Evolutionary conservation across 129 eudicot genomes (phyloP).

Genomic region (Centella asiatica): DNA sequence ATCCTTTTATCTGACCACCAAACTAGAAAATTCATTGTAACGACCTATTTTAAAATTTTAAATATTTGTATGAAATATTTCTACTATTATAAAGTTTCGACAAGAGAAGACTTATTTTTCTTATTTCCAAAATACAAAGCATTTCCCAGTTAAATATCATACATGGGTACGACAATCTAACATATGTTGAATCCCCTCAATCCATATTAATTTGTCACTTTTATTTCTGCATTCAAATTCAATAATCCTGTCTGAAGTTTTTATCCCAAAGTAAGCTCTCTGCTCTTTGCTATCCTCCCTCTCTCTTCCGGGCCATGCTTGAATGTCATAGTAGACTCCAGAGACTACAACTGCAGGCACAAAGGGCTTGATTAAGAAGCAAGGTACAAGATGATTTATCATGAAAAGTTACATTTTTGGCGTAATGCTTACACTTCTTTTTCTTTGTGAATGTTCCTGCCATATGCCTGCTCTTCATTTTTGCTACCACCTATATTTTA

Average conservation of each 20-base stretch:
- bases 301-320: slow-evolving; percentile 81
- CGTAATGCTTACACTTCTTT: slow-evolving; percentile 57
- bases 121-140: too few species aligned
- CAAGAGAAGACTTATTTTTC: neutral
- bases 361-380: slow-evolving; percentile 14
- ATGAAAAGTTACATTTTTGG: neutral
- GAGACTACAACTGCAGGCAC: slow-evolving; percentile 55
- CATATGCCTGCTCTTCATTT: slow-evolving; percentile 89
- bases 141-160: slow-evolving; percentile 16
- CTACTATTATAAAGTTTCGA: neutral
- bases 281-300: slow-evolving; percentile 34
- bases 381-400: slow-evolving; percentile 3
- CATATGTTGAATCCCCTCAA: slow-evolving; percentile 65
- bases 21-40: neutral
- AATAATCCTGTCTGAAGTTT: slow-evolving; percentile 56
- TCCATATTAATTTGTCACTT: slow-evolving; percentile 61
- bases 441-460: slow-evolving; percentile 93
- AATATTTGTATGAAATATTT: neutral
- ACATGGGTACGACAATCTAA: slow-evolving; percentile 49
- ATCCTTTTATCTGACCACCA: neutral
- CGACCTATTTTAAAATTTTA: neutral
- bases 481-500: slow-evolving; percentile 58
- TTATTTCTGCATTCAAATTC: slow-evolving; percentile 72
- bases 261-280: slow-evolving; percentile 60
- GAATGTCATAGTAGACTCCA: slow-evolving; percentile 51